These are phyloP conservation scores for Knoxia roxburghii DNA, from an alignment of 257 asterid genomes.

Conservation along the genomic window DNA sequence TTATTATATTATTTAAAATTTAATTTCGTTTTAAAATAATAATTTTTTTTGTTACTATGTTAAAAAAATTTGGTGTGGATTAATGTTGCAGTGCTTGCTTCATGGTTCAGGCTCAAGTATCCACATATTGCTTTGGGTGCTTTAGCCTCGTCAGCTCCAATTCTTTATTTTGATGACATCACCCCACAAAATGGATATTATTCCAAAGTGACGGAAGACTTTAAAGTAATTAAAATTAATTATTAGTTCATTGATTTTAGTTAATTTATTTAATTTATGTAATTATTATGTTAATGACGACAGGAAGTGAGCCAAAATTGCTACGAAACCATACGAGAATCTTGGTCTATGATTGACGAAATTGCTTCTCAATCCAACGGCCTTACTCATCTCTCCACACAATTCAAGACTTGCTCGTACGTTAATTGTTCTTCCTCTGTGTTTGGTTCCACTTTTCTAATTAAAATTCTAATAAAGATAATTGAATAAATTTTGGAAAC, in stretches of 20 bases:
- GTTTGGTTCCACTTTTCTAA: too few species aligned
- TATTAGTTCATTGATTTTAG: neutral
- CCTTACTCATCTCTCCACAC: slow-evolving; percentile 36
- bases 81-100: slow-evolving; percentile 50
- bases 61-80: too few species aligned
- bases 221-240: slow-evolving; percentile 32
- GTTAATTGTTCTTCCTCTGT: too few species aligned
- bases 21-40: too few species aligned
- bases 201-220: slow-evolving; percentile 46
- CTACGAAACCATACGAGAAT: slow-evolving; percentile 35
- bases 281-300: neutral
- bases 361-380: slow-evolving; percentile 44
- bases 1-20: too few species aligned
- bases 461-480: too few species aligned
- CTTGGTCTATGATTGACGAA: slow-evolving; percentile 56
- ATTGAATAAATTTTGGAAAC: too few species aligned
- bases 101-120: slow-evolving; percentile 82
- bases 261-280: too few species aligned
- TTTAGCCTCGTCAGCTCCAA: slow-evolving; percentile 74
- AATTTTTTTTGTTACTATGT: too few species aligned
- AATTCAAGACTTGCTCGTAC: slow-evolving; percentile 36
- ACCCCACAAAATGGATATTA: slow-evolving; percentile 59
- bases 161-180: slow-evolving; percentile 65
- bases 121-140: slow-evolving; percentile 82
- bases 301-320: slow-evolving; percentile 54